Evolutionary conservation across 257 asterid genomes (phyloP), one percentile per base, ranked within the genome.

Genomic region (Nicotiana benthamiana): DNA sequence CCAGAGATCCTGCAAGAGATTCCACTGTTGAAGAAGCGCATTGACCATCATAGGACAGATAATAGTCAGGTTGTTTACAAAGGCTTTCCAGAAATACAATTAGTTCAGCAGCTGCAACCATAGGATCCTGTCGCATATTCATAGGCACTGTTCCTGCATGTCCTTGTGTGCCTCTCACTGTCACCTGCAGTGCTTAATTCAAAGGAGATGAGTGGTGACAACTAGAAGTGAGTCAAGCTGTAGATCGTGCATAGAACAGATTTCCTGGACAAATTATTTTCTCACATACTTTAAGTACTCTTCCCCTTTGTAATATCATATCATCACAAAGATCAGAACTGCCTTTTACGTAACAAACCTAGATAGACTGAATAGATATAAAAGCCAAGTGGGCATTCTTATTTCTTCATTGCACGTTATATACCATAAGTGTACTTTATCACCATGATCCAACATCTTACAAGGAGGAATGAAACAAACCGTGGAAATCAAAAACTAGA

Each of bases 111-210:
- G 99, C 91, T 81, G 97, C 99, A 75, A 89, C 89, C 97, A 96
- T 91, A 18, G 99, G 99, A 87, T 96, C 99, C 81, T 88, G 92
- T 60, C 98, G 95, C 97, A 96, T 94, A 72, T 67, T 75, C 99
- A 96, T 96, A 18, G 99, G 98, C 82, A 96, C 97, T 52, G 99
- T 96, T 84, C 98, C 99, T 0, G 98, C 99, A 78, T 96, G 98
- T 81, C 99, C 99, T 88, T 96, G 99, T 64, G 98, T 89, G 72
- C 99, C 99, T 91, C 85, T 94, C 81, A 94, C 97, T 0, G 92
- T 91, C 85, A 93, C 98, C 98, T 95, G 87, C 82, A 85, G 75
- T 80, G 67, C 56, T 34, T 81, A 57, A 79, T 30, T 40, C 62
- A 46, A 43, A 62, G 46, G 51, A 72, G 60, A 48, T 72, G 6